Base-by-base conservation (phyloP, 2,329 filamentous ascomycete genomes). In the Neonectria neomacrospora region DNA sequence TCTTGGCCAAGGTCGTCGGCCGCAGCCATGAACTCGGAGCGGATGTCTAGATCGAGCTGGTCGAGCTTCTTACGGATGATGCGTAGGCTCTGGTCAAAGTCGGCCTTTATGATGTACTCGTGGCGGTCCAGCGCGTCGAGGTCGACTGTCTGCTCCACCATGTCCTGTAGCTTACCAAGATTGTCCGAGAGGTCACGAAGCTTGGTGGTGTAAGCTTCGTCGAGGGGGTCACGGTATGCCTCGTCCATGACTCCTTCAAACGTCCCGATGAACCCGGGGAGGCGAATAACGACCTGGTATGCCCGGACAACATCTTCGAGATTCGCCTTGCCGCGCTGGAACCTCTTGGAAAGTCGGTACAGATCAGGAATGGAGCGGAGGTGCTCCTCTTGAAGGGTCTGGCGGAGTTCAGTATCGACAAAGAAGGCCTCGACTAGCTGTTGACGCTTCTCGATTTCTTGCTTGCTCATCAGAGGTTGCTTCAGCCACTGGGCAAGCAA, bases 71-170 rank as follows among this genome's bases (percentile, higher is more conserved):
- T 94, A 55, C 93, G 89, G 70, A 99, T 96, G n/a, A 92, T 88
- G 18, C 91, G 89, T 39, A 99, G 83, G 58, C 90, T 87, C 62
- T 97, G 94, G 73, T 99, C 96, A 68, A 97, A 99, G 75, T 99
- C 96, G 1, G 96, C 92, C 80, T 98, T 99, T 85, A 99, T 99
- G 73, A 97, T 95, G 80, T 96, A 99, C 76, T 99, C 96, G 75
- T 99, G 96, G 69, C 96, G 94, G 73, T 99, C 95, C 11, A 99
- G 87, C 3, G 96, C 96, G 61, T 97, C 93, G 0, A 99, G 87
- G 74, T 99, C 96, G 14, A 99, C 94, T 0, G 96, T 99, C 2
- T 96, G 97, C 81, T 99, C 96, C 0, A 99, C 96, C 93, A 99
- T 97, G 76, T 99, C 96, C 74, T 95, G 92, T 11, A 99, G 83